Evolutionary conservation across 2,329 filamentous ascomycete genomes (phyloP).

Genomic region (Colletotrichum destructivum): DNA sequence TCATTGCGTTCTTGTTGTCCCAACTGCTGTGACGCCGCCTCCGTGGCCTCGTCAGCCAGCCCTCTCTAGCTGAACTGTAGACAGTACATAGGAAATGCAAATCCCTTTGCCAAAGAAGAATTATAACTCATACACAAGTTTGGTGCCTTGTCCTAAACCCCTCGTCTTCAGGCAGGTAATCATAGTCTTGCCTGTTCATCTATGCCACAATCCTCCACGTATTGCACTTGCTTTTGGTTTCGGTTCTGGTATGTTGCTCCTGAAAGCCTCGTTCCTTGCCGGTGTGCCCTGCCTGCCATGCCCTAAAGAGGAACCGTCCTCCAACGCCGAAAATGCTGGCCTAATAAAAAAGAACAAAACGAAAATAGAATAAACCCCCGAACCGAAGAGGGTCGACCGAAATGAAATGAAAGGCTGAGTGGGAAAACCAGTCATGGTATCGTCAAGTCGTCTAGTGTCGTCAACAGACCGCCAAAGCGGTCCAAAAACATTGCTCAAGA

Average conservation of each 20-base stretch:
- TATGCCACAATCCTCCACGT: conserved; percentile 30
- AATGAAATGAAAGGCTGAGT: conserved; percentile 35
- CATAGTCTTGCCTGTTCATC: conserved; percentile 29
- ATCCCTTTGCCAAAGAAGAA: conserved; percentile 41
- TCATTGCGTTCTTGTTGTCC: conserved; percentile 34
- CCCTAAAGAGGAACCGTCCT: conserved; percentile 32
- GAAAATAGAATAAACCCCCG: conserved; percentile 21
- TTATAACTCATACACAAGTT: conserved; percentile 43
- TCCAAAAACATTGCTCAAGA: conserved; percentile 34
- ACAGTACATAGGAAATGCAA: conserved; percentile 43
- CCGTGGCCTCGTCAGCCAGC: conserved; percentile 28
- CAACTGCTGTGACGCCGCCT: conserved; percentile 35
- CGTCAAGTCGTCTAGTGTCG: conserved; percentile 43
- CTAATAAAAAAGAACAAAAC: conserved; percentile 22
- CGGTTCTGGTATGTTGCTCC: conserved; percentile 30
- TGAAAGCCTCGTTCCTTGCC: conserved; percentile 27
- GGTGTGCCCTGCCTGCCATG: conserved; percentile 30
- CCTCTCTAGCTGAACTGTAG: conserved; percentile 38
- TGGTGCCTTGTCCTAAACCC: conserved; percentile 31
- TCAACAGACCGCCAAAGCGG: conserved; percentile 34
- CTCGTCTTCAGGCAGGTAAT: conserved; percentile 23
- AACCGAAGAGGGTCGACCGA: conserved; percentile 27
- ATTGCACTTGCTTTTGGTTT: conserved; percentile 31
- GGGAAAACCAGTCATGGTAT: conserved; percentile 42
- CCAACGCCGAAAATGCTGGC: conserved; percentile 43